phyloP scores from a whole-genome alignment of 768 basidiomycete genomes.

The Dacryopinax primogenitus region DNA sequence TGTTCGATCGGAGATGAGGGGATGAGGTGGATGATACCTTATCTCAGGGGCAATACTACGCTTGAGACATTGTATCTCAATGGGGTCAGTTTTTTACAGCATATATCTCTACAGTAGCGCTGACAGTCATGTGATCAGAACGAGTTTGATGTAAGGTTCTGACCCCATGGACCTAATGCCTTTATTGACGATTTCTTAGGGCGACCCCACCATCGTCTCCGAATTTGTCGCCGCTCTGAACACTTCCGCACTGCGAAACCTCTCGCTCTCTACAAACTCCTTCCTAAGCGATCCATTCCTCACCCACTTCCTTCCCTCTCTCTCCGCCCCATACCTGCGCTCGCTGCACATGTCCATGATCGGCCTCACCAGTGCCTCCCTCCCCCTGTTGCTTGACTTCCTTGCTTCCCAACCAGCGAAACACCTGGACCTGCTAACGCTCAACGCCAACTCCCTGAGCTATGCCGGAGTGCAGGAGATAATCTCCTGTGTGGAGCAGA shows the following conservation, averaged over 20 bases:
- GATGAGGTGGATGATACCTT: constrained; percentile 41
- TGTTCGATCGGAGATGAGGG: constrained; percentile 45
- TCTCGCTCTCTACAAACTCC: constrained; percentile 42
- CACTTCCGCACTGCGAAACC: constrained; percentile 37
- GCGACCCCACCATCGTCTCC: constrained; percentile 27
- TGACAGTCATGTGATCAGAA: constrained; percentile 13
- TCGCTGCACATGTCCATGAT: constrained; percentile 46
- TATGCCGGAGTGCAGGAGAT: constrained; percentile 35
- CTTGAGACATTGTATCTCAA: constrained; percentile 44
- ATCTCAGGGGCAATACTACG: constrained; percentile 35
- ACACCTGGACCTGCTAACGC: constrained; percentile 36
- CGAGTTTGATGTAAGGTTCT: constrained; percentile 13
- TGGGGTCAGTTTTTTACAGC: constrained; percentile 34
- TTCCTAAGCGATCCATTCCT: constrained; percentile 41
- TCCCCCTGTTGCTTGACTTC: constrained; percentile 36
- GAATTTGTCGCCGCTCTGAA: constrained; percentile 42
- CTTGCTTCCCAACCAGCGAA: constrained; percentile 40
- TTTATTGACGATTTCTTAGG: constrained; percentile 33
- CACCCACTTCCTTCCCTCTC: constrained; percentile 36
- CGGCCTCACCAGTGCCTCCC: constrained; percentile 34
- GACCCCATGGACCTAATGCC: constrained; percentile 18
- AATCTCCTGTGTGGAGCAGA: constrained; percentile 33
- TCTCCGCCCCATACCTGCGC: constrained; percentile 38
- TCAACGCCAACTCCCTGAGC: constrained; percentile 46
- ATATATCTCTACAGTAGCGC: not conserved